phyloP scores from a whole-genome alignment of 768 basidiomycete genomes.

The Leucosporidium scottii region DNA sequence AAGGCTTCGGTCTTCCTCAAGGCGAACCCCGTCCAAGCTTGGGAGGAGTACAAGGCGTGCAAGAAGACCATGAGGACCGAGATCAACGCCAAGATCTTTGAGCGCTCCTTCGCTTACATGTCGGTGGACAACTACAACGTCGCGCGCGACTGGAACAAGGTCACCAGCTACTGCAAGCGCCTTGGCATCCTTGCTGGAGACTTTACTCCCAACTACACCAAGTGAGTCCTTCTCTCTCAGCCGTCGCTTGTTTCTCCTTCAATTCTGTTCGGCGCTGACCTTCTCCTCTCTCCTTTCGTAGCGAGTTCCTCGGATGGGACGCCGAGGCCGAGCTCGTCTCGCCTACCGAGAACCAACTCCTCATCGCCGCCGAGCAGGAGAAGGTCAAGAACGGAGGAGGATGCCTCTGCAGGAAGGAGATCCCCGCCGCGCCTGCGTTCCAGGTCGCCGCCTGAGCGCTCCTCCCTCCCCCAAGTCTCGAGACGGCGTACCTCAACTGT shows the following conservation, averaged over 20 bases:
- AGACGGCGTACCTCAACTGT: too few relatives aligned
- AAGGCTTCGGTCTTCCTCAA: conserved; percentile 30
- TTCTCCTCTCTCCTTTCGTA: not conserved
- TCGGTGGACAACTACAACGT: conserved; percentile 10
- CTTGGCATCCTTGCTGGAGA: conserved; percentile 22
- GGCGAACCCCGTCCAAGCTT: conserved; percentile 28
- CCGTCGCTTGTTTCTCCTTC: too few relatives aligned
- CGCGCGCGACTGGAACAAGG: conserved; percentile 35
- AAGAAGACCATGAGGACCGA: conserved; percentile 30
- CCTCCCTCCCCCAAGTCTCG: too few relatives aligned
- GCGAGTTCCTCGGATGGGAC: conserved; percentile 21
- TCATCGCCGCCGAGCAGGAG: conserved; percentile 11
- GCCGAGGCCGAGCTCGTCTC: conserved; percentile 14
- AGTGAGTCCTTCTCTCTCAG: conserved; percentile 16
- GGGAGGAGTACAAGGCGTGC: conserved; percentile 27
- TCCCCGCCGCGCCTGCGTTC: too few relatives aligned
- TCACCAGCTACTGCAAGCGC: conserved; percentile 32
- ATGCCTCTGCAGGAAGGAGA: not conserved
- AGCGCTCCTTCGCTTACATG: conserved; percentile 34
- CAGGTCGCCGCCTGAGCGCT: too few relatives aligned
- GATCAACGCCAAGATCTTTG: conserved; percentile 33
- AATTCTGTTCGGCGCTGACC: not conserved
- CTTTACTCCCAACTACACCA: conserved; percentile 37
- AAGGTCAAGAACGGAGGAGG: not conserved
- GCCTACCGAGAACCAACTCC: conserved; percentile 23